phyloP scores from a whole-genome alignment of 768 basidiomycete genomes.

The Tulasnella sp. region DNA sequence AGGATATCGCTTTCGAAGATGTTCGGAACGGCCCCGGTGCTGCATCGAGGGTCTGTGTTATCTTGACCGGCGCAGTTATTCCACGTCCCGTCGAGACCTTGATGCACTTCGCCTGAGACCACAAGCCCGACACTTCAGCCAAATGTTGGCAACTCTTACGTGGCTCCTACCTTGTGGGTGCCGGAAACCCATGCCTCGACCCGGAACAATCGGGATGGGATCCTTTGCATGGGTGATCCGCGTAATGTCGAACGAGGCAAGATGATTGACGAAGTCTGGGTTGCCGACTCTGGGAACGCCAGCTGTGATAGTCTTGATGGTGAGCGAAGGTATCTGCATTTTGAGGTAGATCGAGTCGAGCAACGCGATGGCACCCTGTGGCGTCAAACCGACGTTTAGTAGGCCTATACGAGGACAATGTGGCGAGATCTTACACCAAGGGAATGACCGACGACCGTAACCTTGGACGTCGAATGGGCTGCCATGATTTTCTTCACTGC shows the following conservation, averaged over 20 bases:
- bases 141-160: background rate
- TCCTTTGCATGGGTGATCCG: constrained; percentile 18
- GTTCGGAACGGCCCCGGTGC: constrained; percentile 39
- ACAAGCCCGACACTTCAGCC: background rate
- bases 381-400: background rate
- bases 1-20: constrained; percentile 35
- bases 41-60: constrained; percentile 41
- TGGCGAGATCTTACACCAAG: constrained; percentile 3
- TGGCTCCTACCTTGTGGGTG: constrained; percentile 10
- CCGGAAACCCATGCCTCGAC: background rate
- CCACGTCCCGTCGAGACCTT: constrained; percentile 38
- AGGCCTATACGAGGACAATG: background rate
- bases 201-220: constrained; percentile 23
- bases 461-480: background rate
- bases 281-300: constrained; percentile 23
- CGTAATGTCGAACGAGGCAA: constrained; percentile 27
- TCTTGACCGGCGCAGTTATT: constrained; percentile 47
- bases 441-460: constrained; percentile 15
- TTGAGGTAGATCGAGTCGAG: constrained; percentile 8
- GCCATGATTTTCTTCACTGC: constrained; percentile 12
- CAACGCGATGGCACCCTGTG: constrained; percentile 8
- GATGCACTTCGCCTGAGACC: constrained; percentile 20
- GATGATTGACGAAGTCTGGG: constrained; percentile 37
- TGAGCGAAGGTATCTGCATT: constrained; percentile 11
- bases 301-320: constrained; percentile 9